Evolutionary conservation across 2,329 filamentous ascomycete species (phyloP), one percentile per base, ranked within the genome.

Genomic region (Stagonosporopsis cucurbitacearum): DNA sequence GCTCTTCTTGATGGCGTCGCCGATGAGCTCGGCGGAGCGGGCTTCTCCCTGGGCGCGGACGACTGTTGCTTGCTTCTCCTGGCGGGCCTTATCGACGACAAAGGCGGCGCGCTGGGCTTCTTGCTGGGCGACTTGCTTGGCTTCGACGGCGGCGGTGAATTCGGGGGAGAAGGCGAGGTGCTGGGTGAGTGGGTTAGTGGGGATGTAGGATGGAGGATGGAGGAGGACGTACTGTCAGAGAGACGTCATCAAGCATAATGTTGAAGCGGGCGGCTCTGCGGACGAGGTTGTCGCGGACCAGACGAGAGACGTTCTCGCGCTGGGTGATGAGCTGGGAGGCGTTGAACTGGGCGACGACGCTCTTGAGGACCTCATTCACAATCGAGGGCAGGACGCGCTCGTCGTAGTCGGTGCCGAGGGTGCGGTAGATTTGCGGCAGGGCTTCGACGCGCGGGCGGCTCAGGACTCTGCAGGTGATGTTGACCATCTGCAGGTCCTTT

Each of bases 401-500:
- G 71, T 99, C 95, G 75, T 98, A 99, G 79, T 99, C 95, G 53
- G 88, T 88, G 50, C 95, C 95, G 32, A 99, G 85, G 1, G 95
- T 99, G 65, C 95, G 86, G 84, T 98, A 99, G 73, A 99, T 99
- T 80, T 96, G 92, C 17, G 95, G 95, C 37, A 99, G 86, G 28
- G 93, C 90, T 64, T 91, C 87, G 71, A 99, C 82, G 55, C 92
- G 87, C 53, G 95, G 95, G 69, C 92, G 85, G 56, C 94, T 97
- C 49, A 99, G 90, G 56, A 99, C 95, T 91, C 95, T 94, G 80
- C 95, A 99, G 74, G 94, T 99, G 76, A 99, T 98, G 86, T 99
- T 99, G 75, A 98, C 95, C 95, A 99, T 99, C 83, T 99, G 95
- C 79, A 99, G 82, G 80, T 99, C 95, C 84, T 99, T 99, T 74